Base-by-base conservation (phyloP, 176 grass and related monocot genomes). In the Musa acuminata region DNA sequence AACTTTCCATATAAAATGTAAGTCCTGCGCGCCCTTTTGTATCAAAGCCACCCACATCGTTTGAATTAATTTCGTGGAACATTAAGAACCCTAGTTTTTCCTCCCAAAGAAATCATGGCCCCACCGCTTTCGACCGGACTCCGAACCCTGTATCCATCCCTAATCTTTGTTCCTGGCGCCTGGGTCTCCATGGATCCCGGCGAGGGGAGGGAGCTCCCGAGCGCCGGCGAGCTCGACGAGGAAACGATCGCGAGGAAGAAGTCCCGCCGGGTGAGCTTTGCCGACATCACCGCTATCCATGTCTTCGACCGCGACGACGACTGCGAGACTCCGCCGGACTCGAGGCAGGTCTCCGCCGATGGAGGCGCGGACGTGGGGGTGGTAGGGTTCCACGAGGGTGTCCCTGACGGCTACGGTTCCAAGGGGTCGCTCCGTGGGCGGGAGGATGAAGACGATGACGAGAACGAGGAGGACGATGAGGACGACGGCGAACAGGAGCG, bases 271-370 rank as follows among this genome's bases (percentile, higher is more conserved):
- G n/a, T n/a, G n/a, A n/a, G n/a, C n/a, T n/a, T n/a, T n/a, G n/a
- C n/a, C n/a, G n/a, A n/a, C n/a, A n/a, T n/a, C n/a, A n/a, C n/a
- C n/a, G n/a, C n/a, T n/a, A n/a, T n/a, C n/a, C n/a, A n/a, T 78
- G 86, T 99, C 78, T 99, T 94, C 86, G 84, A 84, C 53, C 85
- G 95, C 69, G 95, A 99, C 82, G 90, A 98, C 76, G 90, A 92
- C 57, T 78, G 79, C 73, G 82, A 87, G 59, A 88, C 90, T 8
- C 80, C 90, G 13, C 87, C 85, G 55, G 88, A 92, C 75, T 68
- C 62, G 16, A 62, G 55, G 25, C 71, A 10, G 49, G 50, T 21
- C 58, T 52, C 79, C 79, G 55, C 74, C 53, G 29, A 76, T 0
- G 79, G 85, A 19, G 73, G 81, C 0, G 72, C 59, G 1, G 67